Conservation (phyloP, 257 asterid species). For the Euphrasia confusa region DNA sequence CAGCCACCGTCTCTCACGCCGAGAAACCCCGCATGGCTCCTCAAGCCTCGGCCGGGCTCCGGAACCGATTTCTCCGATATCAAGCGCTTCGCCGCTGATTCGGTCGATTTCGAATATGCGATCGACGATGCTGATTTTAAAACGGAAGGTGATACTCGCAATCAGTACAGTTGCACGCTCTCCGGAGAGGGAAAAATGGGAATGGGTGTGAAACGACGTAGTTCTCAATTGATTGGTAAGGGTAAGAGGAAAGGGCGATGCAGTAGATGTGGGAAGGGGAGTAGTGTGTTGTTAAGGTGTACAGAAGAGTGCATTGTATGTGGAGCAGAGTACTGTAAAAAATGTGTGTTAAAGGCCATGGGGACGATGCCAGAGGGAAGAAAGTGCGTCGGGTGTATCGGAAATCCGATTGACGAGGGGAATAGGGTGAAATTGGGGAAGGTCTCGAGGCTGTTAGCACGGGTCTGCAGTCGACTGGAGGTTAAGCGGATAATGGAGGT, state of each 20-base stretch:
- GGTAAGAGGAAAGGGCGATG: constrained; percentile 29
- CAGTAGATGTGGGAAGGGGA: constrained; percentile 49
- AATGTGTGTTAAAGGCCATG: constrained; percentile 64
- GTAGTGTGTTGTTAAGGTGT: constrained; percentile 24
- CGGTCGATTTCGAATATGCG: constrained; percentile 17
- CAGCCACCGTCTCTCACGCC: constrained; percentile 34
- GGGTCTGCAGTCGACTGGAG: constrained; percentile 39
- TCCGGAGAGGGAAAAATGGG: constrained; percentile 16
- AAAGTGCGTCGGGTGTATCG: constrained; percentile 69
- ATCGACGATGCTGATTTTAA: constrained; percentile 7
- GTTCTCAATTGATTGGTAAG: constrained; percentile 2
- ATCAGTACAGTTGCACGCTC: constrained; percentile 1
- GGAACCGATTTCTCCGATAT: constrained; percentile 24
- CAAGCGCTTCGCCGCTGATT: constrained; percentile 15
- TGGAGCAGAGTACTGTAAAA: constrained; percentile 58
- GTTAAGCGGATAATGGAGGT: constrained; percentile 42
- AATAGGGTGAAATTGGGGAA: constrained; percentile 52
- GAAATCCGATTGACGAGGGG: constrained; percentile 47
- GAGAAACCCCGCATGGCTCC: constrained; percentile 26
- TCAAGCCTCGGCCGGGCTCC: constrained; percentile 31
- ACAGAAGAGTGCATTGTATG: constrained; percentile 55
- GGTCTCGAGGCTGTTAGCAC: constrained; percentile 36
- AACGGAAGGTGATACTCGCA: constrained; percentile 18
- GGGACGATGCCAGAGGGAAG: constrained; percentile 89
- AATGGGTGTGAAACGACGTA: constrained; percentile 17